Evolutionary conservation across 2,329 filamentous ascomycete species (phyloP).

Genomic region (Aspergillus ustus): DNA sequence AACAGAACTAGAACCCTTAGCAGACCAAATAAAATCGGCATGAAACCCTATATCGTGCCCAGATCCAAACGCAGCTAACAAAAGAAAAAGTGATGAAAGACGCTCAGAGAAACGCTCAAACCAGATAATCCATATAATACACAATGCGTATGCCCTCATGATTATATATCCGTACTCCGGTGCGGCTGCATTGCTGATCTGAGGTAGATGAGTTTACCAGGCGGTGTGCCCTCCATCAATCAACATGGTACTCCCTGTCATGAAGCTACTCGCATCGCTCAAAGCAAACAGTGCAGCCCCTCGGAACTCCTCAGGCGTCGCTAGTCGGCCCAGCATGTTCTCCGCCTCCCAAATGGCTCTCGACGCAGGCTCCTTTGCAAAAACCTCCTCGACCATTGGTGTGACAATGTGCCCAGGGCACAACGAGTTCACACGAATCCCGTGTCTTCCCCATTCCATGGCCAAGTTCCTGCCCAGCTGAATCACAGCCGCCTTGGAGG

Average conservation of each 20-base stretch:
- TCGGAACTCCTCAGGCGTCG: constrained; percentile 62
- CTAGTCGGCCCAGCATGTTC: constrained; percentile 59
- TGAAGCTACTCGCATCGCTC: constrained; percentile 70
- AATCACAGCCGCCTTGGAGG: constrained; percentile 59
- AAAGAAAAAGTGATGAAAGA: neutral
- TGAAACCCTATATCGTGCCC: neutral
- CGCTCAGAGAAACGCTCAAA: neutral
- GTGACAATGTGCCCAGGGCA: constrained; percentile 61
- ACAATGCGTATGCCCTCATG: neutral
- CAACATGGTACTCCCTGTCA: constrained; percentile 71
- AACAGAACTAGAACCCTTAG: neutral
- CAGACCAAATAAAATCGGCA: neutral
- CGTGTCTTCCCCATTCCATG: constrained; percentile 57
- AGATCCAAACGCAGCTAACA: neutral
- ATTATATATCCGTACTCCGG: neutral
- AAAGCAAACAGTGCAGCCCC: constrained; percentile 71
- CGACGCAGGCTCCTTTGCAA: constrained; percentile 72
- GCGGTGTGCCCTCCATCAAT: constrained; percentile 72
- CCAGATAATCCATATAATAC: neutral
- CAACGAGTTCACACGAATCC: constrained; percentile 59
- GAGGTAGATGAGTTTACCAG: constrained; percentile 34
- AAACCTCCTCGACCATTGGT: constrained; percentile 81
- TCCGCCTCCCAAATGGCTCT: constrained; percentile 49
- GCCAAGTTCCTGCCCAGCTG: constrained; percentile 57
- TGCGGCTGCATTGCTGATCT: neutral